phyloP scores from a whole-genome alignment of 768 basidiomycete species.

The Omphalotus guepiniiformis region DNA sequence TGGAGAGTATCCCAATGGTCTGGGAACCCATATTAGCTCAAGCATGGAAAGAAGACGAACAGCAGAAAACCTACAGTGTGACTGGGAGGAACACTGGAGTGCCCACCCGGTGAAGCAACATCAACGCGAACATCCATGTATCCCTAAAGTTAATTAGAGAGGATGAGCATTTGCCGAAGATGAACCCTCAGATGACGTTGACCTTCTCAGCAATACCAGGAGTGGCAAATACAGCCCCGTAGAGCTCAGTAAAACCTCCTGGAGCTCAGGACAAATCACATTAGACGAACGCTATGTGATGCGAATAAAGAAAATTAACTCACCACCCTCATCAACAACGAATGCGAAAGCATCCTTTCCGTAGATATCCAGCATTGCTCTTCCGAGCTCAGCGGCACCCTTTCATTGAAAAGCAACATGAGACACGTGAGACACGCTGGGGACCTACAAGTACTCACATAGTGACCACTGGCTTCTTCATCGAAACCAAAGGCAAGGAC shows the following conservation, averaged over 20 bases:
- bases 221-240: slow-evolving; percentile 36
- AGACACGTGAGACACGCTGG: slow-evolving; percentile 7
- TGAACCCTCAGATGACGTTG: slow-evolving; percentile 34
- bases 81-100: slow-evolving; percentile 57
- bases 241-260: slow-evolving; percentile 17
- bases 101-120: slow-evolving; percentile 53
- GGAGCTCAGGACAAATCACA: background rate
- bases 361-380: slow-evolving; percentile 41
- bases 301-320: background rate
- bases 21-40: background rate
- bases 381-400: slow-evolving; percentile 36
- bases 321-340: slow-evolving; percentile 60
- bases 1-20: slow-evolving; percentile 59
- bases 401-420: slow-evolving; percentile 12
- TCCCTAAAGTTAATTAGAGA: too few species aligned
- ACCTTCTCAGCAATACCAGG: slow-evolving; percentile 51
- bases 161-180: background rate
- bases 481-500: slow-evolving; percentile 40
- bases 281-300: background rate
- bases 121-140: slow-evolving; percentile 31
- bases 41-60: background rate
- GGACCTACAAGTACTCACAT: slow-evolving; percentile 18
- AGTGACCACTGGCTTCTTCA: slow-evolving; percentile 40
- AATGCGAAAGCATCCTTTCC: slow-evolving; percentile 54
- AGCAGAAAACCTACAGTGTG: slow-evolving; percentile 45